Base-by-base conservation (phyloP, 2,329 filamentous ascomycete species). In the Curvularia lunata region DNA sequence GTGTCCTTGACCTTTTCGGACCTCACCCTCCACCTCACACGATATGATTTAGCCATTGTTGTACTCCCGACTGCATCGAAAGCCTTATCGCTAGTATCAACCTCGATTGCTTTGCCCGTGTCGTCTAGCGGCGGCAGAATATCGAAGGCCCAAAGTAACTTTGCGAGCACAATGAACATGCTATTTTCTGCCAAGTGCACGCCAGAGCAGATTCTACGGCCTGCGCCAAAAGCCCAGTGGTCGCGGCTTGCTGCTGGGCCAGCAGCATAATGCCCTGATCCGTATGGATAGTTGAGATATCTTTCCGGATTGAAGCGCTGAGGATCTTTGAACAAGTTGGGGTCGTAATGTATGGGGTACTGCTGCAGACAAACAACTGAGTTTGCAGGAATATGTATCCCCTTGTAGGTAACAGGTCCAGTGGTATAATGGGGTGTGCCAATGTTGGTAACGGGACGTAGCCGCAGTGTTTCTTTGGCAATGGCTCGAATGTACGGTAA, bases 91-190 rank as follows among this genome's bases (percentile, higher is more conserved):
- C 69, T 67, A 6, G 71, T 51, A 62, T 77, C 74, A 12, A 77
- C 61, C 9, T 72, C 73, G 0, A 78, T 61, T 42, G 78, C 76
- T 9, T 58, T 70, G 0, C 78, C 82, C 1, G 75, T 62, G 16
- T 57, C 51, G 32, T 75, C 73, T 18, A 78, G 19, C 0, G 69
- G 66, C 52, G 80, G 80, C 18, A 61, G 51, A 5, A 84, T 73
- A 9, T 78, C 72, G 52, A 86, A 85, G 0, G 78, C 80, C 1
- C 84, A 79, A 1, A 87, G 64, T 0, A 78, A 67, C 42, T 81
- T 81, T 0, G 77, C 80, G 9, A 81, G 66, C 30, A 69, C 77
- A 41, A 81, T 64, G 56, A 75, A 82, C 34, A 82, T 63, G 3
- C 77, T 76, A 10, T 73, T 73, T 25, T 82, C 79, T 0, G 80